These are phyloP conservation scores for Fusarium temperatum DNA, from an alignment of 2,329 filamentous ascomycete genomes.

Conservation along the genomic window DNA sequence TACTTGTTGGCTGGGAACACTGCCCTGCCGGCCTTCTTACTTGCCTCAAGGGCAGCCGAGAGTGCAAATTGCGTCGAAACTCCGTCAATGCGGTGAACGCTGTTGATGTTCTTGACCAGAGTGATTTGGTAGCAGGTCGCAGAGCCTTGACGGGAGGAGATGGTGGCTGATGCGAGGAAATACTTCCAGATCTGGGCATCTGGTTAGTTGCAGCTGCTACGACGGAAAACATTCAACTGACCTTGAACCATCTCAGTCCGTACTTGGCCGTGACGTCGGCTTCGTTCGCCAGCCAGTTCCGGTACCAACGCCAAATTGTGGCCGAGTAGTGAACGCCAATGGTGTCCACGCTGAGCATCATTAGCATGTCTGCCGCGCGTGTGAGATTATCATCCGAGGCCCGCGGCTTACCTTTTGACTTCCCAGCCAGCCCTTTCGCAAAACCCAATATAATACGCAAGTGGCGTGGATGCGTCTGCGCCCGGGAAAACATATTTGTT, in stretches of 20 bases:
- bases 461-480: constrained; percentile 89
- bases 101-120: not conserved
- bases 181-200: not conserved
- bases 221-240: not conserved
- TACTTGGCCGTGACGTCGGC: not conserved
- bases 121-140: not conserved
- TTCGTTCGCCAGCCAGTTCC: not conserved
- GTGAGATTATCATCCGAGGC: not conserved
- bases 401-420: constrained; percentile 67
- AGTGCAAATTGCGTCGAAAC: not conserved
- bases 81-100: not conserved
- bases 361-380: not conserved
- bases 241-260: too few species aligned
- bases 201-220: not conserved
- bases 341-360: not conserved
- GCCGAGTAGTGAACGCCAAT: not conserved
- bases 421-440: constrained; percentile 74
- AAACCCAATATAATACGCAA: constrained; percentile 82
- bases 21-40: not conserved
- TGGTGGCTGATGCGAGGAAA: not conserved
- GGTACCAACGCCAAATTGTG: not conserved
- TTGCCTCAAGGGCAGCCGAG: not conserved
- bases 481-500: constrained; percentile 99
- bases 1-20: not conserved
- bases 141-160: not conserved